Evolutionary conservation across 2,329 filamentous ascomycete genomes (phyloP), one percentile per base, ranked within the genome.

Genomic region (Daldinia sp.): DNA sequence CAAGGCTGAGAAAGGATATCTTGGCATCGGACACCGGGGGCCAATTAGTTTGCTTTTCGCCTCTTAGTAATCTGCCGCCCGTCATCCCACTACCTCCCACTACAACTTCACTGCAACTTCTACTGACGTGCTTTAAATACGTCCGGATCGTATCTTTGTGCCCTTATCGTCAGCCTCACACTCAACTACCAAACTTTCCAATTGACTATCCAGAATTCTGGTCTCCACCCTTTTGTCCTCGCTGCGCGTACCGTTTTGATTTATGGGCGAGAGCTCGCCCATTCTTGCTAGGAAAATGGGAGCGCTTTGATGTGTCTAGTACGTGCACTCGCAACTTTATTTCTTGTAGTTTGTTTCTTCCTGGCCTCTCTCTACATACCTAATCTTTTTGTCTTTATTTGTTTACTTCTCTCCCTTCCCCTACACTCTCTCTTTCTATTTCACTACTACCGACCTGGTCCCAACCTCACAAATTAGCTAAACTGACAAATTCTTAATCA

Each of bases 271-370:
- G 65, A 41, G 60, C 56, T 70, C 73, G 74, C 71, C 70, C 69
- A 60, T 65, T 64, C 63, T 65, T 59, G 60, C 60, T 57, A 71
- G 68, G 76, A 67, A 74, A 72, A 78, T 78, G 77, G 77, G 74
- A 76, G 74, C 69, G 70, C 74, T 75, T 71, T 78, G 74, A 76
- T 72, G 72, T 72, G 65, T 72, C 65, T 50, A 54, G 12, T 75
- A 72, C 23, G 72, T 76, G 26, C 59, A 57, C 30, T 56, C 23
- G 9, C 50, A 9, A 33, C 13, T 30, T 23, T 48, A 33, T 55
- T 50, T 37, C 37, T 46, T 39, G 3, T 37, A 35, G 7, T 26
- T 18, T 26, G 5, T 48, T 28, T 35, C 55, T 26, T 7, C 10
- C 20, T 2, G 12, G 18, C 37, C 10, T 7, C n/a, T 1, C 39